Evolutionary conservation across 805 yeast species (phyloP), one percentile per base, ranked within the genome.

Genomic region (Ogataea nonfermentans): DNA sequence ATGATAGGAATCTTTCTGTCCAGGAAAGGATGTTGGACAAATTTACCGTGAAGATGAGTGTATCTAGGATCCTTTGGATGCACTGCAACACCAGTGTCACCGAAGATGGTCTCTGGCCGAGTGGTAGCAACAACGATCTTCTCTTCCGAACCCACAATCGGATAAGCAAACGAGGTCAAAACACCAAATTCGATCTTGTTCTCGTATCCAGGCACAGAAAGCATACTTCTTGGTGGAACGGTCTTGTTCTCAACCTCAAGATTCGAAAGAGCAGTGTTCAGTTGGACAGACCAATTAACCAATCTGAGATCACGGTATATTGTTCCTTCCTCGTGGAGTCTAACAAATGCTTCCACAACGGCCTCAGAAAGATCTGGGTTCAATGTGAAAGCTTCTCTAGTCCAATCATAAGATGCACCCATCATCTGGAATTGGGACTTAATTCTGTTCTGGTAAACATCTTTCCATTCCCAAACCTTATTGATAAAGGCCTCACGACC

Each of bases 401-500:
- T 62, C 98, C 98, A 93, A 63, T 90, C 98, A 57, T 89, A 93
- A 13, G 99, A 93, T 19, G 97, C 96, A 64, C 99, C 99, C 61
- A 93, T 74, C 47, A 79, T 79, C 64, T 79, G 71, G 60, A 91
- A 78, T 70, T 93, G 99, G 50, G 73, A 62, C 70, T 85, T 86
- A 65, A 93, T 93, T 56, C 84, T 83, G 41, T 64, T 65, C 55
- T 93, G 97, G 69, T 93, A 93, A 46, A 84, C 89, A 48, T 89
- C 95, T 64, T 93, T 93, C 99, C 99, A 93, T 53, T 88, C 95
- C 98, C 98, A 93, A 22, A 93, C 96, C 61, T 84, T 82, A 26
- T 74, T 82, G 41, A 86, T 68, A 53, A 93, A 93, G 48, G 78
- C 81, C 62, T 91, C 97, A 68, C 99, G 86, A 47, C 96, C 96